Base-by-base conservation (phyloP, 768 basidiomycete genomes). In the Serendipita sp. region DNA sequence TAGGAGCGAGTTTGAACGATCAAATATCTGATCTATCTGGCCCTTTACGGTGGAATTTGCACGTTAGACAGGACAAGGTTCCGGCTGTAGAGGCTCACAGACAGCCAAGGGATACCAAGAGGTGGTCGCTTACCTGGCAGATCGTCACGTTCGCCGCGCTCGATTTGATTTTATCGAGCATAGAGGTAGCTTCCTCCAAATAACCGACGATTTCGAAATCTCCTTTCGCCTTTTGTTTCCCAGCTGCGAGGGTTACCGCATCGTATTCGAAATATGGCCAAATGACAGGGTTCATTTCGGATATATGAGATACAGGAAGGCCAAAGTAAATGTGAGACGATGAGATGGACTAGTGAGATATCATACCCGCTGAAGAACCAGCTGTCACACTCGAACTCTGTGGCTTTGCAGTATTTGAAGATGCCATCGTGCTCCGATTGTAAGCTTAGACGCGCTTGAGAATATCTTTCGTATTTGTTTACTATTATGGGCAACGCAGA, bases 11-110 rank as follows among this genome's bases (percentile, higher is more conserved):
- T 36, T 36, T n/a, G 23, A 30, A 11, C 56, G 56, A n/a, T 35
- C 56, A 60, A 60, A 60, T 30, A 60, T 35, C 35, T 60, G 56
- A 60, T 60, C 56, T 28, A 60, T 60, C n/a, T 60, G 56, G 3
- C 4, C 8, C 56, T 60, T n/a, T 23, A 16, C 1, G 38, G 2
- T 23, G 23, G 23, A 23, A 23, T 23, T 23, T 23, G 23, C 23
- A 23, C 23, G 23, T 23, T 23, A 23, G 23, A 23, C 1, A 23
- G 23, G 23, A 23, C 23, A 23, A 1, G 23, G 1, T 23, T 23
- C 23, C 23, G 23, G 23, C 1, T 23, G 23, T 23, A 23, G 23
- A 23, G 23, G 23, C 23, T 23, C 23, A 23, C 23, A 23, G 16
- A 7, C 48, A 52, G 48, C 32, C 48, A 32, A 16, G 5, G 32